Evolutionary conservation across 1,284 basidiomycete species (phyloP).

Genomic region (Takashimella tepidaria): DNA sequence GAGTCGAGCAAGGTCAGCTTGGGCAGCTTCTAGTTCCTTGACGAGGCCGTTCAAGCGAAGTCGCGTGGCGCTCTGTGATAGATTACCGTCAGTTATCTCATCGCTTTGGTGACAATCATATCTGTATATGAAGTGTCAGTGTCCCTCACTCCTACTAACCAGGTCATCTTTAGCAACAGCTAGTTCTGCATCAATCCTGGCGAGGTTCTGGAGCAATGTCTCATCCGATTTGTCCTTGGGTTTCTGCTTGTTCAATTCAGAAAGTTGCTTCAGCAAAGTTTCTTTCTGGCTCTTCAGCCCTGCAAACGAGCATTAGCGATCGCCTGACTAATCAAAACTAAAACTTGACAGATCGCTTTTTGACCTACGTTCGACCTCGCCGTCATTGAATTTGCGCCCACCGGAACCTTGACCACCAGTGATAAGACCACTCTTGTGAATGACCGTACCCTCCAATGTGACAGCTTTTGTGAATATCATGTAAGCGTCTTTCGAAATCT

Average conservation of each 20-base stretch:
- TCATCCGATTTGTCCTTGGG: constrained; percentile 79
- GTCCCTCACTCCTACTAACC: constrained; percentile 54
- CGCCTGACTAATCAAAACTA: no score
- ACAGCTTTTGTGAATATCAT: constrained; percentile 60
- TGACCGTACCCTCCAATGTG: constrained; percentile 91
- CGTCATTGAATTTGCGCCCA: constrained; percentile 86
- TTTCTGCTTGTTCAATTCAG: constrained; percentile 74
- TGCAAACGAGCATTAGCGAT: no score
- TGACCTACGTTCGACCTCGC: constrained; percentile 73
- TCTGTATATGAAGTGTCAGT: neutral
- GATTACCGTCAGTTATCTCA: neutral
- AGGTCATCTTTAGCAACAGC: constrained; percentile 75
- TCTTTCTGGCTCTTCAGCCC: constrained; percentile 70
- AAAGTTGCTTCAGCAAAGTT: constrained; percentile 68
- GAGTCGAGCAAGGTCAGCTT: constrained; percentile 63
- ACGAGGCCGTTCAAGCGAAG: constrained; percentile 32
- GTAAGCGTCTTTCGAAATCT: neutral
- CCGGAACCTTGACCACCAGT: constrained; percentile 83
- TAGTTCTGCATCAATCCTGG: constrained; percentile 68
- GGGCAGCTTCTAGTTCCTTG: constrained; percentile 66
- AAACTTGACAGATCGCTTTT: no score
- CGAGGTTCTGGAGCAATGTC: constrained; percentile 66
- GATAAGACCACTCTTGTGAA: constrained; percentile 95
- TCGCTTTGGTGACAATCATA: neutral
- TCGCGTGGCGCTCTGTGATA: constrained; percentile 25